Percentiles rank a stretch among this genome's conserved stretches.
These are phyloP conservation scores for Aureobasidium mangrovei DNA, from an alignment of 2,329 filamentous ascomycete species.

Conservation along the genomic window DNA sequence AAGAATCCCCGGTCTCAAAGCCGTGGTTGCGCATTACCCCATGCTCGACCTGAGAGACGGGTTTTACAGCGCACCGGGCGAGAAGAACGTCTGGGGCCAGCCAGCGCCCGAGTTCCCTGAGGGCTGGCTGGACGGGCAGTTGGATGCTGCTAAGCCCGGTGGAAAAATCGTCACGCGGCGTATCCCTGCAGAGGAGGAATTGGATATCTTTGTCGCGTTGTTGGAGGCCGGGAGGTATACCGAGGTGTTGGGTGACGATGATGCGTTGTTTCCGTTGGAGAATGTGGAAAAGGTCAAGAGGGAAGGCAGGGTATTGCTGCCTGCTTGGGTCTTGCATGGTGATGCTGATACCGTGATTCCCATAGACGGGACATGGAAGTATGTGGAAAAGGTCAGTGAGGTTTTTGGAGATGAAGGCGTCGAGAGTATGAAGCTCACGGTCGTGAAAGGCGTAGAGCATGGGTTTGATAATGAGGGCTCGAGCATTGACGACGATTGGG, in stretches of 20 bases:
- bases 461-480: constrained; percentile 27
- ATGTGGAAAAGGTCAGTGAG: neutral
- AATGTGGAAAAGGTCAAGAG: constrained; percentile 20
- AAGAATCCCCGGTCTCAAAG: constrained; percentile 20
- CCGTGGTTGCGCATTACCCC: constrained; percentile 27
- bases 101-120: neutral
- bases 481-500: constrained; percentile 18
- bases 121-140: constrained; percentile 9
- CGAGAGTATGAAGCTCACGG: constrained; percentile 20
- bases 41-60: constrained; percentile 20
- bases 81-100: constrained; percentile 16
- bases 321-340: constrained; percentile 28
- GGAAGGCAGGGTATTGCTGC: constrained; percentile 19
- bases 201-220: constrained; percentile 17
- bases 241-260: constrained; percentile 15
- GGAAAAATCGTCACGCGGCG: neutral
- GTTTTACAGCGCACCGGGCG: neutral
- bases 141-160: neutral
- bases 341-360: constrained; percentile 21
- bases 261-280: constrained; percentile 23
- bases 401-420: neutral
- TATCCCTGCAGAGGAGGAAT: constrained; percentile 9
- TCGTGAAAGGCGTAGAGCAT: constrained; percentile 26
- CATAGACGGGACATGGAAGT: neutral
- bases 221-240: constrained; percentile 16